Percentiles rank a stretch among this genome's conserved stretches.
Conservation (phyloP, 441 rosid species). For the Cnidoscolus chayamansa region DNA sequence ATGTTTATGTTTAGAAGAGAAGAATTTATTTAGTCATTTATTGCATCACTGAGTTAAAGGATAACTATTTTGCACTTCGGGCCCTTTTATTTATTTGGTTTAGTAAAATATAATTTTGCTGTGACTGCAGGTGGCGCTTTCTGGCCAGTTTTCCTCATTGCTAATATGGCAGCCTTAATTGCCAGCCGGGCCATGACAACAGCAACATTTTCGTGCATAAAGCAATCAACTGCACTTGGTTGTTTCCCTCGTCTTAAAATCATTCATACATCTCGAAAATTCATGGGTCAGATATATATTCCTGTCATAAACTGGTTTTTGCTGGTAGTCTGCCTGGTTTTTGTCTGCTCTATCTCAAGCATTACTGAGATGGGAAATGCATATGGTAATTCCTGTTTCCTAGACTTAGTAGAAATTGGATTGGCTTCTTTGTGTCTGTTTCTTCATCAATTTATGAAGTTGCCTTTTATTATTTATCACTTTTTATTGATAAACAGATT, state of each 20-base stretch:
- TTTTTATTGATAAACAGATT: constrained; percentile 5
- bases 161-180: constrained; percentile 87
- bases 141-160: constrained; percentile 81
- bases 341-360: constrained; percentile 77
- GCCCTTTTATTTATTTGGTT: constrained; percentile 8
- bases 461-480: neutral
- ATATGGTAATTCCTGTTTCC: constrained; percentile 59
- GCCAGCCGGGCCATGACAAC: constrained; percentile 97
- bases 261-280: constrained; percentile 91
- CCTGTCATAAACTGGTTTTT: constrained; percentile 98
- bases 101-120: neutral
- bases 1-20: neutral
- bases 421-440: constrained; percentile 1
- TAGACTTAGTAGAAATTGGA: neutral
- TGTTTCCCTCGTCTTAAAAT: constrained; percentile 98
- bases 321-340: constrained; percentile 72
- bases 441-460: neutral
- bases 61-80: constrained; percentile 9
- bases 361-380: constrained; percentile 93
- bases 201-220: constrained; percentile 95
- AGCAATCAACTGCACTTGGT: constrained; percentile 92
- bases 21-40: neutral
- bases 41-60: constrained; percentile 7
- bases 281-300: constrained; percentile 98
- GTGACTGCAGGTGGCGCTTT: constrained; percentile 59